Percentiles rank a stretch among this genome's conserved stretches.
phyloP scores from a whole-genome alignment of 73 alveolate genomes.

The Paramecium pentaurelia region DNA sequence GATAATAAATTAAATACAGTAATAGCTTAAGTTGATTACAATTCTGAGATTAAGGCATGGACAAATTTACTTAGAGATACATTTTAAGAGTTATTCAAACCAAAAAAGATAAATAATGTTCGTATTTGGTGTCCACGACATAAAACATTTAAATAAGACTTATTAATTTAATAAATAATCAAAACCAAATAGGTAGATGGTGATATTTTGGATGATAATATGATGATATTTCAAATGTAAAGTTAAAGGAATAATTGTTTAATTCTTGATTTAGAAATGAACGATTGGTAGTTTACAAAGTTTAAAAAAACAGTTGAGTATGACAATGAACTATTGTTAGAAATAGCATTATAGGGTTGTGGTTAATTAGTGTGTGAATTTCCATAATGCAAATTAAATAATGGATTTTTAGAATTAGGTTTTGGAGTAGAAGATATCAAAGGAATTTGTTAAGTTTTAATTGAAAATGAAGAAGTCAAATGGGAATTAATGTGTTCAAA shows the following conservation, averaged over 20 bases:
- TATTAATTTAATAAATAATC: neutral
- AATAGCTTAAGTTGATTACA: neutral
- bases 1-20: neutral
- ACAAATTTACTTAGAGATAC: neutral
- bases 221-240: neutral
- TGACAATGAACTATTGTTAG: neutral
- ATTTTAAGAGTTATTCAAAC: neutral
- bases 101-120: neutral
- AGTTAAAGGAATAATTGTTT: neutral
- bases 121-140: neutral
- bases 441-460: neutral
- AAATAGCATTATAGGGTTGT: neutral
- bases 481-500: constrained; percentile 6
- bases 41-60: neutral
- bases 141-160: neutral
- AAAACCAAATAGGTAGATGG: neutral
- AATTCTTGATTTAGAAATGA: neutral
- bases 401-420: neutral
- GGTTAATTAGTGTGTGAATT: neutral
- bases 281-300: neutral
- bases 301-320: neutral
- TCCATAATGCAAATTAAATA: neutral
- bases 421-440: neutral
- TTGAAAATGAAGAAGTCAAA: neutral
- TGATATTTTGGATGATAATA: neutral